These are phyloP conservation scores for Pinus albicaulis DNA, from an alignment of 75 land plant species.

Conservation along the genomic window DNA sequence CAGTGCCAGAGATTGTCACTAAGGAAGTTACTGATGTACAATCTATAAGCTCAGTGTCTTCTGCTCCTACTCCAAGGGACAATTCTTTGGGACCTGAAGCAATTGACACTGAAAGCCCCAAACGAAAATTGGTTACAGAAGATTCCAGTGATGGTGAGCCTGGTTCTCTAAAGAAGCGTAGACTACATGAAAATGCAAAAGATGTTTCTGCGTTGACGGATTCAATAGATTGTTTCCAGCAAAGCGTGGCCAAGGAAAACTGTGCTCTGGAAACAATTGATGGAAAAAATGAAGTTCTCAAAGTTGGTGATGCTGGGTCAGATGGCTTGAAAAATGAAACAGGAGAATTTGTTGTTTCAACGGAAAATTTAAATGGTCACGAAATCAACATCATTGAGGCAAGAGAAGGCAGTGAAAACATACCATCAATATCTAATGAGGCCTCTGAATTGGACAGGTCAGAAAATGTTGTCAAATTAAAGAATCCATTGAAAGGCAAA, in stretches of 20 bases:
- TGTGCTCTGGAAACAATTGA: not conserved
- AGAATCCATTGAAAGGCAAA: constrained; percentile 1
- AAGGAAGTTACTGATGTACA: not conserved
- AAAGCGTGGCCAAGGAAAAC: not conserved
- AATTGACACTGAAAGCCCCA: not conserved
- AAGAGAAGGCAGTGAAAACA: constrained; percentile 1
- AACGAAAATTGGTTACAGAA: constrained; percentile 2
- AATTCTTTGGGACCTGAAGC: not conserved
- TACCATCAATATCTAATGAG: not conserved
- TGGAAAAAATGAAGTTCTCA: not conserved
- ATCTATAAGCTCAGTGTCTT: not conserved
- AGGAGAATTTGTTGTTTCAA: not conserved
- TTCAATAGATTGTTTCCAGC: constrained; percentile 1
- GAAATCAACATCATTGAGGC: constrained; percentile 2
- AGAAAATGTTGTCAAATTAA: not conserved
- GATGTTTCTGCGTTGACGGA: not conserved
- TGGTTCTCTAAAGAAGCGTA: constrained; percentile 4
- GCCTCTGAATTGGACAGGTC: not conserved
- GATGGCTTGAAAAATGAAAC: not conserved
- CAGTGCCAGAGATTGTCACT: constrained; percentile 12
- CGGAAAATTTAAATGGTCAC: constrained; percentile 5
- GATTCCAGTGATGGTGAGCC: not conserved
- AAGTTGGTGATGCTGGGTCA: not conserved
- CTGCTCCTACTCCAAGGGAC: too few relatives aligned
- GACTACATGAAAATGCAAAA: not conserved